phyloP scores from a whole-genome alignment of 345 rosid species.

The Linum trigynum region DNA sequence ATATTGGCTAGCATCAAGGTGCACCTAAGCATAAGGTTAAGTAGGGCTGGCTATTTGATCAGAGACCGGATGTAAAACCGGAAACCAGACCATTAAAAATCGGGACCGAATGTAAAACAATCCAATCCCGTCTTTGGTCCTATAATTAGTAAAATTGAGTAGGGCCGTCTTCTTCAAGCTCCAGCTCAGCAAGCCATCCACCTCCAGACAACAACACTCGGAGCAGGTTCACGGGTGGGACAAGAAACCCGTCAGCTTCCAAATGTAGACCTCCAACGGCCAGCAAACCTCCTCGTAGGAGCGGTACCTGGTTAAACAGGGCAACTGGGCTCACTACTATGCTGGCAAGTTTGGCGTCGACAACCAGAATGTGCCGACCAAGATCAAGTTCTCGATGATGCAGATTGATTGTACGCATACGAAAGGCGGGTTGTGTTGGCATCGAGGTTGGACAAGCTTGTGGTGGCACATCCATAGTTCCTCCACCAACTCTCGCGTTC shows the following conservation, averaged over 20 bases:
- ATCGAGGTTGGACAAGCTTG: not conserved
- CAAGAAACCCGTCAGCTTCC: constrained; percentile 10
- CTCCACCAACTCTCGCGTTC: too few species aligned
- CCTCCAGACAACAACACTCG: constrained; percentile 9
- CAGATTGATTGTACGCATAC: constrained; percentile 10
- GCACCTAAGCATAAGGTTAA: too few species aligned
- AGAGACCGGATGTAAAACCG: too few species aligned
- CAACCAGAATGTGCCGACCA: not conserved
- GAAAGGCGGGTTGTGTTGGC: constrained; percentile 1
- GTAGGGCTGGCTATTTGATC: too few species aligned
- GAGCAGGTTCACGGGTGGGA: constrained; percentile 9
- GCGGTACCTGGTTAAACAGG: not conserved
- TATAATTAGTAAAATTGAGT: too few species aligned
- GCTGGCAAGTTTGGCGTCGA: not conserved
- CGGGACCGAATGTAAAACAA: too few species aligned
- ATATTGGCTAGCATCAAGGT: too few species aligned
- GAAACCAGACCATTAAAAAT: too few species aligned
- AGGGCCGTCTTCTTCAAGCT: constrained; percentile 5
- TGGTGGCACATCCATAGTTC: too few species aligned
- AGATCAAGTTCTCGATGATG: constrained; percentile 12
- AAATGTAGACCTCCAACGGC: constrained; percentile 3
- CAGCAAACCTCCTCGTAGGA: not conserved
- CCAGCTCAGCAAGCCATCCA: constrained; percentile 1
- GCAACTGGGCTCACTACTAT: not conserved
- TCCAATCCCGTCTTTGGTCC: too few species aligned